Conservation (phyloP, 768 basidiomycete genomes). For the Cantharellus cinnabarinus region DNA sequence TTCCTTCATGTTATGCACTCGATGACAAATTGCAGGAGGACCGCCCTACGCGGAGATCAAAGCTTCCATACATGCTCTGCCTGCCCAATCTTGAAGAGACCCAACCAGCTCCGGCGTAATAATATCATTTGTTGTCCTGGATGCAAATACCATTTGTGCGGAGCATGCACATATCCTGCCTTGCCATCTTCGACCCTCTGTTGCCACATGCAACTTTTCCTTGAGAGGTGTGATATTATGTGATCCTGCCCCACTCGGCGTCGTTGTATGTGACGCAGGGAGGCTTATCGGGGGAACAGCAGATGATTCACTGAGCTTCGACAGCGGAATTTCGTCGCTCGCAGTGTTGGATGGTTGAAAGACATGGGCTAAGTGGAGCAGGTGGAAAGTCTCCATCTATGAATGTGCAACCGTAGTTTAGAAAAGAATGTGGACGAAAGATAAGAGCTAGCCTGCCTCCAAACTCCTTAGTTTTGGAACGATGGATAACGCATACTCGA, state of each 20-base stretch:
- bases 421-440: constrained; percentile 6
- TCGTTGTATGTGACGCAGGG: constrained; percentile 10
- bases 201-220: not conserved
- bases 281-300: constrained; percentile 7
- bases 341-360: constrained; percentile 32
- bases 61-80: constrained; percentile 26
- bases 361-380: constrained; percentile 48
- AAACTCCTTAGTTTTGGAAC: constrained; percentile 12
- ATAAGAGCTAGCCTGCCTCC: constrained; percentile 6
- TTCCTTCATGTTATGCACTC: too few relatives aligned
- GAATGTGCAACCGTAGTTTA: constrained; percentile 9
- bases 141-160: constrained; percentile 67
- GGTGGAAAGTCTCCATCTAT: constrained; percentile 78
- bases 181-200: not conserved
- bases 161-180: constrained; percentile 47
- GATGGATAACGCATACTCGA: constrained; percentile 20
- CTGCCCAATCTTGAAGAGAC: constrained; percentile 36
- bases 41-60: constrained; percentile 12
- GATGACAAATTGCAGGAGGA: not conserved
- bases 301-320: constrained; percentile 4
- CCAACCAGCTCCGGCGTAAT: constrained; percentile 49
- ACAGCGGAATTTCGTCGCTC: constrained; percentile 18
- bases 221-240: not conserved
- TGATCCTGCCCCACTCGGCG: not conserved
- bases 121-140: constrained; percentile 47